phyloP scores from a whole-genome alignment of 164 flowering plant genomes.

The Liquidambar formosana region DNA sequence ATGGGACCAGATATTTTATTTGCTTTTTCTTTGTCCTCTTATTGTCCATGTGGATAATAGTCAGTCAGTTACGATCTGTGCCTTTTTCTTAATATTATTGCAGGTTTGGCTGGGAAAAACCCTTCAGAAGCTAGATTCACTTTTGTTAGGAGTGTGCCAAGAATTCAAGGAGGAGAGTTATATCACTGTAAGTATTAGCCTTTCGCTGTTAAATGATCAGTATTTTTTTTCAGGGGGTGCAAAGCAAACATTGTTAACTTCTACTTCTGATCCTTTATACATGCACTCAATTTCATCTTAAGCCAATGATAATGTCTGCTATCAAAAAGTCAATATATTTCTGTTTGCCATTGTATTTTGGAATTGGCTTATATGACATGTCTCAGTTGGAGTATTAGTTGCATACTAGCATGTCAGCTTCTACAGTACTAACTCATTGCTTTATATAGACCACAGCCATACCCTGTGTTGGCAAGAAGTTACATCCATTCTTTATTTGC shows the following conservation, averaged over 20 bases:
- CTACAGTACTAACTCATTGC: no score
- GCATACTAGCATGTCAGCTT: no score
- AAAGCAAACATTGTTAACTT: background rate
- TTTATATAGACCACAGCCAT: no score
- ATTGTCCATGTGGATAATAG: background rate
- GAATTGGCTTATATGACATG: background rate
- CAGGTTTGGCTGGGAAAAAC: slow-evolving; percentile 95
- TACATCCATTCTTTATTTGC: no score
- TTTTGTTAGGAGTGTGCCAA: slow-evolving; percentile 88
- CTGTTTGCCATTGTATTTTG: background rate
- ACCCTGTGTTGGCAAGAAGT: no score
- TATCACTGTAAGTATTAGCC: slow-evolving; percentile 60
- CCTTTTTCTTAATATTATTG: slow-evolving; percentile 15
- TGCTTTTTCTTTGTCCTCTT: background rate
- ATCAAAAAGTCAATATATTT: background rate
- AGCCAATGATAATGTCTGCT: background rate
- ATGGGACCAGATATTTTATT: no score
- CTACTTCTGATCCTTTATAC: background rate
- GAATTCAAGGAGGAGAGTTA: slow-evolving; percentile 80
- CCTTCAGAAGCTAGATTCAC: slow-evolving; percentile 90
- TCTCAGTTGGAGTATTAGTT: background rate
- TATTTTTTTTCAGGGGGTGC: background rate
- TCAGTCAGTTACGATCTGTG: background rate
- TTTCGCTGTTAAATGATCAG: slow-evolving; percentile 5
- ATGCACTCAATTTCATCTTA: background rate